Conservation (phyloP, 148 eudicot genomes). For the Vaccinium macrocarpon region DNA sequence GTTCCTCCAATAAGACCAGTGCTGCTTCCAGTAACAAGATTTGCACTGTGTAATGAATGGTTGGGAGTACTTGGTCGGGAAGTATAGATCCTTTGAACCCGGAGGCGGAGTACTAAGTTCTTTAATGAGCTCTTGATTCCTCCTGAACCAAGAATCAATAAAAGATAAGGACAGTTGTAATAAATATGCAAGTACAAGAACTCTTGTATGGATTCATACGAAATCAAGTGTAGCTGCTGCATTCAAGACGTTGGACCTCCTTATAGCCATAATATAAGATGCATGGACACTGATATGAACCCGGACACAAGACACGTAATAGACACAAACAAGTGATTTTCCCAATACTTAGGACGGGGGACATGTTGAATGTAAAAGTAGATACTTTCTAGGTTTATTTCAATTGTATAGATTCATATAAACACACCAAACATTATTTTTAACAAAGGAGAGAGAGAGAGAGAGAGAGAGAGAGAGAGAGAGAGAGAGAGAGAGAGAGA, state of each 20-base stretch:
- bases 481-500: no score
- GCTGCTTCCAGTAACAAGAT: slow-evolving; percentile 73
- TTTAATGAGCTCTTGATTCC: slow-evolving; percentile 49
- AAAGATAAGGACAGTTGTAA: background rate
- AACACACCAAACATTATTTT: background rate
- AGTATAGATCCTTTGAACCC: slow-evolving; percentile 46
- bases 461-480: no score
- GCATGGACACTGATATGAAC: background rate
- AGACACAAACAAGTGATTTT: background rate
- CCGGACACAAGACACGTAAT: background rate
- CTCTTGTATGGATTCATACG: background rate
- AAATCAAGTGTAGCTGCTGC: background rate
- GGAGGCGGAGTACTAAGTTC: slow-evolving; percentile 40
- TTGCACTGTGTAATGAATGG: slow-evolving; percentile 46
- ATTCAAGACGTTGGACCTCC: background rate
- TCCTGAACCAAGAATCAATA: slow-evolving; percentile 28
- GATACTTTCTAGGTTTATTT: background rate
- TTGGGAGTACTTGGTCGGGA: slow-evolving; percentile 55
- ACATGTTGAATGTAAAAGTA: background rate
- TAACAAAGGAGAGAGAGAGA: background rate
- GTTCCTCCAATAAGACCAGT: slow-evolving; percentile 76
- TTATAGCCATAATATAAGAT: background rate
- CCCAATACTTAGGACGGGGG: background rate
- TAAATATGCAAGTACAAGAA: background rate
- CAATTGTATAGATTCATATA: background rate